A percentile compares a stretch with the other conserved stretches of the same genome.
These are phyloP conservation scores for Pouteria campechiana DNA, from an alignment of 179 eudicot genomes.

Conservation along the genomic window DNA sequence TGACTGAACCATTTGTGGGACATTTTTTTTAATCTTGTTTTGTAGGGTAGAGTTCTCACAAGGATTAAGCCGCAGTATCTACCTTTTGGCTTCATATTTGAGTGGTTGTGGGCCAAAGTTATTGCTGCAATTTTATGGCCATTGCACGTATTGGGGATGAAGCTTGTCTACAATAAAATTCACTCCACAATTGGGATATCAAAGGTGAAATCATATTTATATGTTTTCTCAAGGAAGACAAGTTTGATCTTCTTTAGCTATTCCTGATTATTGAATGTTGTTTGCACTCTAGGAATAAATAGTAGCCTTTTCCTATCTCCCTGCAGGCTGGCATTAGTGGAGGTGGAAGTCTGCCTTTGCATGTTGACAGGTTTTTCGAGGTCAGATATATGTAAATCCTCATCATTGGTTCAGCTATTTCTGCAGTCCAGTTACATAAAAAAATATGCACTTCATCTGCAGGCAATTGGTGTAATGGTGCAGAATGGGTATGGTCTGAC, in stretches of 20 bases:
- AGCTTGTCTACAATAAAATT: conserved; percentile 70
- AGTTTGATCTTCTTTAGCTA: background rate
- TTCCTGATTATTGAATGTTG: background rate
- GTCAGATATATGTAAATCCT: conserved; percentile 23
- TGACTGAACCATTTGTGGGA: background rate
- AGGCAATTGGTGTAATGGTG: conserved; percentile 69
- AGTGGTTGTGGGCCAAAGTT: conserved; percentile 75
- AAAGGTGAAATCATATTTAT: conserved; percentile 37
- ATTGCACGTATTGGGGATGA: conserved; percentile 59
- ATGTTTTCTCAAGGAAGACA: too few relatives aligned
- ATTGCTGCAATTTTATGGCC: conserved; percentile 72
- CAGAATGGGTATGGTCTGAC: conserved; percentile 96
- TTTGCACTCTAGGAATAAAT: background rate
- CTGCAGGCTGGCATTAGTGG: conserved; percentile 92
- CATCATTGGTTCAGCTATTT: conserved; percentile 1
- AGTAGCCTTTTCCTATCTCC: background rate
- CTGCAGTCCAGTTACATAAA: background rate
- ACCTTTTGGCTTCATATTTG: conserved; percentile 31
- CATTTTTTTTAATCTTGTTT: background rate
- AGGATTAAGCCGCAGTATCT: conserved; percentile 36
- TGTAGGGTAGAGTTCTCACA: conserved; percentile 77
- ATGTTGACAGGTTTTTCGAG: conserved; percentile 91
- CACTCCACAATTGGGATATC: conserved; percentile 73
- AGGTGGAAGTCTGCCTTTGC: conserved; percentile 84
- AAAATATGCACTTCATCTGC: conserved; percentile 5